Evolutionary conservation across 306 rosid genomes (phyloP).

Genomic region (Fragaria iinumae): DNA sequence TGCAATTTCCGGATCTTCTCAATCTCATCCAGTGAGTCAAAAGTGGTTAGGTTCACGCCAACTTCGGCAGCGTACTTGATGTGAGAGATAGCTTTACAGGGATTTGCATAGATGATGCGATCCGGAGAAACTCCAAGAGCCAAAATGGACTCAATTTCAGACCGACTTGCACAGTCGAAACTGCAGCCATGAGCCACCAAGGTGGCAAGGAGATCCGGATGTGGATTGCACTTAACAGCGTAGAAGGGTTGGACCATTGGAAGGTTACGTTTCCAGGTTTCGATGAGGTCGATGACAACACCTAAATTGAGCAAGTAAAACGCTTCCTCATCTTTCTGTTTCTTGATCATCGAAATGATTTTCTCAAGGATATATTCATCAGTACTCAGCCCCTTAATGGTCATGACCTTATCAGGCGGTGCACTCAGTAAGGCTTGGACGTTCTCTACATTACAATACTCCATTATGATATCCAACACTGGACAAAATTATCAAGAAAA

Average conservation of each 20-base stretch:
- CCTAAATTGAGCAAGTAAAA: slow-evolving; percentile 40
- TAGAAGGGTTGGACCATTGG: slow-evolving; percentile 47
- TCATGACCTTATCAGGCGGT: background rate
- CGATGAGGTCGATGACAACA: slow-evolving; percentile 25
- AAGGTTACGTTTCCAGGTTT: slow-evolving; percentile 39
- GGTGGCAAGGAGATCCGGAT: slow-evolving; percentile 34
- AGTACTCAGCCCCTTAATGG: too few relatives aligned
- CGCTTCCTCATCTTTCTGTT: slow-evolving; percentile 24
- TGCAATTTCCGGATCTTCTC: slow-evolving; percentile 43
- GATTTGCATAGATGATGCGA: slow-evolving; percentile 50
- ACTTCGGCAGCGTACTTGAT: slow-evolving; percentile 46
- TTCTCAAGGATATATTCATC: background rate
- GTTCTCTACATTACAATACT: background rate
- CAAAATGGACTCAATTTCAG: slow-evolving; percentile 52
- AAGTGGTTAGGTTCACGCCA: slow-evolving; percentile 57
- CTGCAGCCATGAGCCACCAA: slow-evolving; percentile 46
- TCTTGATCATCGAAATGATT: background rate
- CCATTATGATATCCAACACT: background rate
- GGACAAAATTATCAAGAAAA: too few relatives aligned
- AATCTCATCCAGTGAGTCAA: slow-evolving; percentile 41
- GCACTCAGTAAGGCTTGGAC: background rate
- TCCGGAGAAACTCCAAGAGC: slow-evolving; percentile 54
- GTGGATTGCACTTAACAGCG: slow-evolving; percentile 58
- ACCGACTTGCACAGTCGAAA: slow-evolving; percentile 56
- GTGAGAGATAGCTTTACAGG: slow-evolving; percentile 56